Percentiles rank a stretch among this genome's conserved stretches.
Conservation (phyloP, 768 basidiomycete species). For the Lactifluus volemus region DNA sequence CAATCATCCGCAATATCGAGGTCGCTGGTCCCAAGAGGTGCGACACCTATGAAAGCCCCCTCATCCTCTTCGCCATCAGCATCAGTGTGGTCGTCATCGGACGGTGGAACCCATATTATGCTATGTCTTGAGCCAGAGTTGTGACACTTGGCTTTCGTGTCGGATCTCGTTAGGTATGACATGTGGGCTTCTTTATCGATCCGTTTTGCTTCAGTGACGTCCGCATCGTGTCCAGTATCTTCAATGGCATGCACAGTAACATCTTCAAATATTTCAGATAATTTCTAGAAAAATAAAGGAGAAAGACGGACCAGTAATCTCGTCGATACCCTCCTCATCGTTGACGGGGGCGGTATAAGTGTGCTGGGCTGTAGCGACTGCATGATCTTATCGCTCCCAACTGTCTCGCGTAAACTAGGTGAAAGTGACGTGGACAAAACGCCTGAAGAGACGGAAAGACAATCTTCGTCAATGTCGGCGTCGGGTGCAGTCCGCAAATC, state of each 20-base stretch:
- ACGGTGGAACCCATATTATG: background rate
- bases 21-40: conserved; percentile 19
- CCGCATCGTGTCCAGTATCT: background rate
- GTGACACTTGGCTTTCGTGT: background rate
- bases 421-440: background rate
- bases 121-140: background rate
- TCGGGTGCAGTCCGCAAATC: background rate
- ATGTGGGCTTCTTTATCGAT: background rate
- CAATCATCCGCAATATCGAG: conserved; percentile 15
- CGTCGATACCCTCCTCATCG: background rate
- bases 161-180: background rate
- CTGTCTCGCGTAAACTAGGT: background rate
- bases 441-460: background rate
- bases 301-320: background rate
- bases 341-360: background rate
- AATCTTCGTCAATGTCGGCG: background rate
- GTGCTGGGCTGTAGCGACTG: background rate
- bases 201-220: background rate
- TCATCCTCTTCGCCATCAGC: conserved; percentile 13
- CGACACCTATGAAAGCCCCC: background rate
- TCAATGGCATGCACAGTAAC: background rate
- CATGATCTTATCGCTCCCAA: background rate
- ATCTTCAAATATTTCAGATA: conserved; percentile 2
- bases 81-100: conserved; percentile 11
- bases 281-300: background rate